phyloP scores from a whole-genome alignment of 768 basidiomycete species.

The Tylopilus felleus region DNA sequence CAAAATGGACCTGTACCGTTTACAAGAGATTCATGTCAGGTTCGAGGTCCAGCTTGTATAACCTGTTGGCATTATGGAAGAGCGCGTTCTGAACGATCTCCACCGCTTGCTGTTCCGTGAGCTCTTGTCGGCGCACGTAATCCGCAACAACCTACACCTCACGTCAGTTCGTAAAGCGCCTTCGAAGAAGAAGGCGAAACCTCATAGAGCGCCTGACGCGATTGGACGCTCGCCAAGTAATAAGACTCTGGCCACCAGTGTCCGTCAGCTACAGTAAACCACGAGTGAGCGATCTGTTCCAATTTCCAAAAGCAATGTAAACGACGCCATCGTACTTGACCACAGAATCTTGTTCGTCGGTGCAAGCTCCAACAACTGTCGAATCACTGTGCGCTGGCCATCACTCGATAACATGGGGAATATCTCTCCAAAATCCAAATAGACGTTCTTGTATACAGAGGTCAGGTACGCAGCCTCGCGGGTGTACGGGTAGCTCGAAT shows the following conservation, averaged over 20 bases:
- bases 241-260: constrained; percentile 71
- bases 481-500: constrained; percentile 73
- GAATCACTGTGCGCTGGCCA: constrained; percentile 59
- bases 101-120: constrained; percentile 55
- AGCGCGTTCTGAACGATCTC: constrained; percentile 52
- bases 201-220: constrained; percentile 58
- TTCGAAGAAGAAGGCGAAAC: constrained; percentile 34
- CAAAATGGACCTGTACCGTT: background rate
- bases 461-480: constrained; percentile 77
- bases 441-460: constrained; percentile 69
- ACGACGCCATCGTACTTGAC: constrained; percentile 53
- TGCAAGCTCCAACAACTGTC: constrained; percentile 63
- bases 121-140: constrained; percentile 43
- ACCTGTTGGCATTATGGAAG: constrained; percentile 62
- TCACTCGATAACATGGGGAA: constrained; percentile 63
- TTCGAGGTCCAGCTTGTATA: constrained; percentile 56
- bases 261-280: constrained; percentile 17
- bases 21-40: constrained; percentile 21
- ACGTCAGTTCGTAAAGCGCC: constrained; percentile 45
- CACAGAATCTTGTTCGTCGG: constrained; percentile 81
- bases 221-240: constrained; percentile 65
- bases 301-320: no score
- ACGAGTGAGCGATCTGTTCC: constrained; percentile 2
- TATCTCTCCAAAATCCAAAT: constrained; percentile 76
- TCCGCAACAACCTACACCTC: constrained; percentile 58